Base-by-base conservation (phyloP, 1,139 yeast species). In the Sugiyamaella japonica region DNA sequence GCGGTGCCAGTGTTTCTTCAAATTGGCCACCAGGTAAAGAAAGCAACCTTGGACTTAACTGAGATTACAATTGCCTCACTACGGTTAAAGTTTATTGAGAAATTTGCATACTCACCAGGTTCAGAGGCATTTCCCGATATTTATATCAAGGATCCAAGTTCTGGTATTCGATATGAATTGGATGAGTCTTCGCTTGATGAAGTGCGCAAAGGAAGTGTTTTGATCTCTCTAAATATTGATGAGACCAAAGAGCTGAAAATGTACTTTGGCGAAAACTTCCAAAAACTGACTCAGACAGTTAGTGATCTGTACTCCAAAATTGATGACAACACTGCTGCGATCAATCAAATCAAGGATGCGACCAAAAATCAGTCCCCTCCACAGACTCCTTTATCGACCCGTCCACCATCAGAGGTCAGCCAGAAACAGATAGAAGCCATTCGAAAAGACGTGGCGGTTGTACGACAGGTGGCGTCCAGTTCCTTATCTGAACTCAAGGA, bases 101-200 rank as follows among this genome's bases (percentile, higher is more conserved):
- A 84, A 64, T 91, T 90, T 72, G 89, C 95, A 1, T 89, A 86
- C 65, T 80, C 93, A 0, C 95, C 95, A 0, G 70, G 68, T 1
- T 86, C 89, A 0, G 73, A 82, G 1, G 76, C 82, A 1, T 89
- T 89, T 62, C 97, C 99, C 0, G 87, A 83, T n/a, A 81, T 93
- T 34, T 87, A 88, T 64, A 76, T 90, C 7, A 83, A 79, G 61
- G 96, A 89, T 59, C 79, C 81, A 0, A 69, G 72, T 1, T 75
- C 79, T 28, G 81, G 81, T 0, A 77, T 89, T 1, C 76, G 85
- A 0, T 91, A 89, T 65, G 97, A 91, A 68, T 73, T 93, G 23
- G 98, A 91, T 59, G 95, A 90, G 51, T 76, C 75, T 34, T 71
- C 78, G 34, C 68, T 89, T 25, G 72, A 69, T 0, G 93, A 87